phyloP scores from a whole-genome alignment of 139 green algal species.

The Trebouxia sp. region DNA sequence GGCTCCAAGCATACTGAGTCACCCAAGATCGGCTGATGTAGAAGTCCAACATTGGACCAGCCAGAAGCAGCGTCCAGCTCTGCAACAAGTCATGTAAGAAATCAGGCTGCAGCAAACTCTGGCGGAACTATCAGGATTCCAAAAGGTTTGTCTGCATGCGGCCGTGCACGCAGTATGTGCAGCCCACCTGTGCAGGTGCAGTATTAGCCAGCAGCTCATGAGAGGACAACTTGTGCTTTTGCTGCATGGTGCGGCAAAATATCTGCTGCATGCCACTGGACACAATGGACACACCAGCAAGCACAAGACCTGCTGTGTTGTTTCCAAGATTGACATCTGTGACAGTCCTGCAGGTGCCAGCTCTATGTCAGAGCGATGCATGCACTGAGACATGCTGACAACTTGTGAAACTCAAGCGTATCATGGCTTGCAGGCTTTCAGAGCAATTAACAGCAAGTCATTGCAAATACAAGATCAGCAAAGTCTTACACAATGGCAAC shows the following conservation, averaged over 20 bases:
- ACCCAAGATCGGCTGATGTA: constrained; percentile 62
- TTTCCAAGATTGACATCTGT: constrained; percentile 66
- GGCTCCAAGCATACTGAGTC: constrained; percentile 55
- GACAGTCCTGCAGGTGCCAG: constrained; percentile 73
- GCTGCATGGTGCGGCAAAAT: constrained; percentile 83
- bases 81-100: no score
- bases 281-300: constrained; percentile 80
- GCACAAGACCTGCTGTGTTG: constrained; percentile 61
- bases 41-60: constrained; percentile 77
- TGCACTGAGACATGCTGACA: no score
- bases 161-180: background rate
- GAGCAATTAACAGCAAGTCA: no score
- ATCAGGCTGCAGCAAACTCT: no score
- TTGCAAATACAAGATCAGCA: no score
- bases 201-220: constrained; percentile 87
- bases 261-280: constrained; percentile 90
- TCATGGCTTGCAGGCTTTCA: no score
- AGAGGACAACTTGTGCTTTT: constrained; percentile 70
- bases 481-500: constrained; percentile 82
- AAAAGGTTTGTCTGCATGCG: no score
- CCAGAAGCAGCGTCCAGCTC: constrained; percentile 67
- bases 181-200: constrained; percentile 71
- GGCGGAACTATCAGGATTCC: no score
- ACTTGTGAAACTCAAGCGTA: no score
- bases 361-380: no score